Base-by-base conservation (phyloP, 2,329 filamentous ascomycete genomes). In the Sclerotinia glacialis region DNA sequence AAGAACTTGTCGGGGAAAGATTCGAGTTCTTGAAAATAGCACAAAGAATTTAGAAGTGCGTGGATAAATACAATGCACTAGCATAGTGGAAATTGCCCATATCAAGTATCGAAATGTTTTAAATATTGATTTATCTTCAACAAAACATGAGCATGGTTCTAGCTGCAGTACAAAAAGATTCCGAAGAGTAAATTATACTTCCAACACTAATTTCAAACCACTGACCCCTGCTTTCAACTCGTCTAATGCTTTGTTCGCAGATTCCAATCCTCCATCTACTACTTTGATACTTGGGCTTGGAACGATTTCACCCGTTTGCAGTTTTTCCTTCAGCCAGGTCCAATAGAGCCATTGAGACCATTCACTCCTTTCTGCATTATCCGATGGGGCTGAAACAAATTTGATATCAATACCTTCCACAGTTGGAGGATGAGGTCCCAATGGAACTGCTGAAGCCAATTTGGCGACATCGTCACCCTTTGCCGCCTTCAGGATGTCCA, bases 401-500 rank as follows among this genome's bases (percentile, higher is more conserved):
- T 61, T 53, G 26, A 61, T 37, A 23, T 52, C 49, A 2, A 65
- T 21, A 23, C 55, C 64, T 16, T 65, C 55, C 23, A 60, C 23
- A 40, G 34, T 31, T 61, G 46, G 23, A 5, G 42, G 21, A 14
- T 61, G 84, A 34, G 87, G 80, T 0, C 85, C 85, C 5, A 88
- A 74, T 77, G 87, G 80, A 34, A 86, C 75, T 0, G 85, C 86
- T 68, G 78, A 78, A 21, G 79, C 79, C 46, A 88, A 76, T 8
- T 81, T 83, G 42, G 73, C 71, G 5, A 85, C 70, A 1, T 80
- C 81, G 1, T 80, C 80, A 3, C 78, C 73, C 42, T 80, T 73
- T 2, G 80, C 81, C 4, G 83, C 83, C 64, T 86, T 84, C 74
- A 84, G 85, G 73, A 86, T 83, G 21, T 85, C 73, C 44, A 85